Evolutionary conservation across 2,329 filamentous ascomycete genomes (phyloP).

Genomic region (Blastomyces emzantsi): DNA sequence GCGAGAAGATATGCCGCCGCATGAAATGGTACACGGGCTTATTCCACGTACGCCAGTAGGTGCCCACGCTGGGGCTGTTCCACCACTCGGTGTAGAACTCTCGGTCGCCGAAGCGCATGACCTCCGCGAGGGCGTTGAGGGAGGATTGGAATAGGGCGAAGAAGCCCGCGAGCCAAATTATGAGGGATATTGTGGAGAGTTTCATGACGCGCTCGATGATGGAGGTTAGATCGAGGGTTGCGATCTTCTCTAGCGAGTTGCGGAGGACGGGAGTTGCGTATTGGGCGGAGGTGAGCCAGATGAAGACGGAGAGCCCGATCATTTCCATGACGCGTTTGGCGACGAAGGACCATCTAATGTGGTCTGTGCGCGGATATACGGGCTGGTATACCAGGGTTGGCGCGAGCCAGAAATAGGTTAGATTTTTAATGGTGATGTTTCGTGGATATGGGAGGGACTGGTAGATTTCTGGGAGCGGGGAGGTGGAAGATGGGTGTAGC

Average conservation of each 20-base stretch:
- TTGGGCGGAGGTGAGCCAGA: constrained; percentile 91
- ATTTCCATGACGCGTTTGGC: constrained; percentile 72
- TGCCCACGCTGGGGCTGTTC: constrained; percentile 78
- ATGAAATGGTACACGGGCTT: constrained; percentile 97
- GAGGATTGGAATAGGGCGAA: constrained; percentile 93
- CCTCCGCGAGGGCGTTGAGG: constrained; percentile 82
- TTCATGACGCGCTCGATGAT: constrained; percentile 90
- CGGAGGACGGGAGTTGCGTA: constrained; percentile 83
- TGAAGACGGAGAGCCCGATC: constrained; percentile 69
- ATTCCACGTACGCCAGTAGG: constrained; percentile 96
- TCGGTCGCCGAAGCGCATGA: constrained; percentile 82
- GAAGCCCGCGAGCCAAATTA: constrained; percentile 97
- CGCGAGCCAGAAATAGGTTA: constrained; percentile 96
- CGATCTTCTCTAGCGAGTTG: constrained; percentile 85
- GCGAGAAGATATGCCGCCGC: constrained; percentile 85
- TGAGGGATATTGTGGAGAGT: constrained; percentile 84
- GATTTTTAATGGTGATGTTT: constrained; percentile 81
- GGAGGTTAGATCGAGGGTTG: constrained; percentile 65
- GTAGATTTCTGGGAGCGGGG: constrained; percentile 73
- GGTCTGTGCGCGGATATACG: constrained; percentile 76
- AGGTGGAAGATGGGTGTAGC: constrained; percentile 62
- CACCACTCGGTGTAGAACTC: constrained; percentile 98
- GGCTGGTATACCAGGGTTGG: constrained; percentile 96
- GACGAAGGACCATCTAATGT: constrained; percentile 81
- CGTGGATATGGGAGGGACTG: constrained; percentile 72